These are phyloP conservation scores for Rhizoctonia solani DNA, from an alignment of 1,284 basidiomycete genomes.

Conservation along the genomic window DNA sequence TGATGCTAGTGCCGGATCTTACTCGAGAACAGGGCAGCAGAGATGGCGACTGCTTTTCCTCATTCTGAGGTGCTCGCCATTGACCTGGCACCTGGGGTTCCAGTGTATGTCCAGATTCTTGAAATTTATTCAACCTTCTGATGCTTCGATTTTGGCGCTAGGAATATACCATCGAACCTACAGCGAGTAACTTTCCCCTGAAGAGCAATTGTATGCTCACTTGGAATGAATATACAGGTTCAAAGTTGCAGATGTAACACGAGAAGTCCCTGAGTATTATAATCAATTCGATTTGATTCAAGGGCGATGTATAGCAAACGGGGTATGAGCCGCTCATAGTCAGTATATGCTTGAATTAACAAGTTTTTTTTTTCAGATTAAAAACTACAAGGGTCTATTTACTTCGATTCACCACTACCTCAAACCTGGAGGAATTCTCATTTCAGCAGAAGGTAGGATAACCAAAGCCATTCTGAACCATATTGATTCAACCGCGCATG, in stretches of 20 bases:
- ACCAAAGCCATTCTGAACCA: background rate
- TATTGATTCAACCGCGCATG: background rate
- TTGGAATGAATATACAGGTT: constrained; percentile 11
- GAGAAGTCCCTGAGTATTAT: constrained; percentile 24
- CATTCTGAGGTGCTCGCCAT: constrained; percentile 34
- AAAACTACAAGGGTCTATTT: background rate
- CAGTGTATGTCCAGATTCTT: background rate
- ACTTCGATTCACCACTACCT: constrained; percentile 1
- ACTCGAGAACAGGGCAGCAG: constrained; percentile 26
- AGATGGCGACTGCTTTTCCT: constrained; percentile 34
- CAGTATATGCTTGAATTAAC: background rate
- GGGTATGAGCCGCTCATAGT: background rate
- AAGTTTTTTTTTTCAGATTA: background rate
- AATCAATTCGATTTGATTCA: constrained; percentile 34
- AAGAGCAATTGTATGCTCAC: background rate
- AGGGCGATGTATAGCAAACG: constrained; percentile 23
- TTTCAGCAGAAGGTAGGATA: constrained; percentile 8
- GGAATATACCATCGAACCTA: constrained; percentile 1
- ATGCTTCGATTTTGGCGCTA: background rate
- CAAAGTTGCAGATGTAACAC: constrained; percentile 32
- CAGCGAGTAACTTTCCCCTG: background rate
- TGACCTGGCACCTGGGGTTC: constrained; percentile 34
- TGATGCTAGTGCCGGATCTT: background rate
- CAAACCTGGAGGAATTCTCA: constrained; percentile 32
- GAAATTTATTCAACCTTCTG: background rate